These are phyloP conservation scores for Cryphonectria japonica DNA, from an alignment of 2,329 filamentous ascomycete genomes.

Conservation along the genomic window DNA sequence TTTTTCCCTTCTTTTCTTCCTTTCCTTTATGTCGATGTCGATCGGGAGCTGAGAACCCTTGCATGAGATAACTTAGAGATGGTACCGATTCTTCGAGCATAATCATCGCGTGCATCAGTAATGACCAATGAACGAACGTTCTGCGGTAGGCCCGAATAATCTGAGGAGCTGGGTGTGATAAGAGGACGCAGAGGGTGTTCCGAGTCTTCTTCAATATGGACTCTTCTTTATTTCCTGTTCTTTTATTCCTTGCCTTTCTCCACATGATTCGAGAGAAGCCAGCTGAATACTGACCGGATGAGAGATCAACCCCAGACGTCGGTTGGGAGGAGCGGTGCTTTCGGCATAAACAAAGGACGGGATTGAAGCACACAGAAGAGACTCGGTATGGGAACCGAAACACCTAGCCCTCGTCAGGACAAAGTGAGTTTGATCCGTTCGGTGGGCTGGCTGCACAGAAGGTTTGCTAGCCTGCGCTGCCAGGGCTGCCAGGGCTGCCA, in stretches of 20 bases:
- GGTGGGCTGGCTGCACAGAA: background rate
- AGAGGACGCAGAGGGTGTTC: background rate
- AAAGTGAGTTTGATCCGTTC: conserved; percentile 12
- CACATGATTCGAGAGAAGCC: background rate
- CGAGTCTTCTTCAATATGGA: too few relatives aligned
- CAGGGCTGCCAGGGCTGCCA: background rate
- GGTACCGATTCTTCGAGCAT: background rate
- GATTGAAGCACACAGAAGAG: conserved; percentile 13
- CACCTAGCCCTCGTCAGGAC: conserved; percentile 10
- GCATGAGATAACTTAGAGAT: background rate
- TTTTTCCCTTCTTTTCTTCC: background rate
- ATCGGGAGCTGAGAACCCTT: conserved; percentile 12
- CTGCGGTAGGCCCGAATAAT: background rate
- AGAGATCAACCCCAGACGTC: background rate
- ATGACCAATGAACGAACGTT: background rate
- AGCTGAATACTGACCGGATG: background rate
- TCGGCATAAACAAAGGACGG: conserved; percentile 17
- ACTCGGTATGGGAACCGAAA: conserved; percentile 12
- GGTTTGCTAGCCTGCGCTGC: background rate
- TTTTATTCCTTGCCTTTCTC: background rate
- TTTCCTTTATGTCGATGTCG: conserved; percentile 15
- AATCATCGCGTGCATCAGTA: background rate
- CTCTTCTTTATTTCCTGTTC: background rate
- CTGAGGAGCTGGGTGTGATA: background rate
- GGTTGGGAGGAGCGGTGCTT: background rate